phyloP scores from a whole-genome alignment of 2,329 filamentous ascomycete species.

The Lasiodiplodia hormozganensis region DNA sequence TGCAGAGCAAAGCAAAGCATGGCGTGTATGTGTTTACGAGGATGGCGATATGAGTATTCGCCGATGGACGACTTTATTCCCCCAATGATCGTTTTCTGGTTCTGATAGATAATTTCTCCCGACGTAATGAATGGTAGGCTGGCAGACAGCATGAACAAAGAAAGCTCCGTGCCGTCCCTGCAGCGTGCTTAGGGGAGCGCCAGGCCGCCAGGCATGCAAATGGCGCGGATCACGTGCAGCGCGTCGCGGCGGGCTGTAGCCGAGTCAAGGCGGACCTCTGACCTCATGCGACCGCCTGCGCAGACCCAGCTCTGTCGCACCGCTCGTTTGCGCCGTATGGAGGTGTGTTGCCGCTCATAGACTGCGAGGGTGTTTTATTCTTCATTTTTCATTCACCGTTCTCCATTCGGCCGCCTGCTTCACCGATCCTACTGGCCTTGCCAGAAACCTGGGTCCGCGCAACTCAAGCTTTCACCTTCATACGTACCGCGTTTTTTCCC shows the following conservation, averaged over 20 bases:
- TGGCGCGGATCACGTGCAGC: conserved; percentile 10
- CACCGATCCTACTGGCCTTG: not conserved
- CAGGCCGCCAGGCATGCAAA: not conserved
- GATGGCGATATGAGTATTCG: conserved; percentile 17
- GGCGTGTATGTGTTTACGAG: conserved; percentile 29
- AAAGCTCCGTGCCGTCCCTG: not conserved
- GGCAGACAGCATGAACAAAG: conserved; percentile 12
- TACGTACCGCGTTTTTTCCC: not conserved
- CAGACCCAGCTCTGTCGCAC: conserved; percentile 22
- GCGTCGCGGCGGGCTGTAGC: not conserved
- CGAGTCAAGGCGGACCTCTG: conserved; percentile 19
- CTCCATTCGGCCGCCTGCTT: not conserved
- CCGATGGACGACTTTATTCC: conserved; percentile 29
- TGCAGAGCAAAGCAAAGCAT: conserved; percentile 26
- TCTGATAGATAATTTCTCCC: conserved; percentile 26
- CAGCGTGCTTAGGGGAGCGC: not conserved
- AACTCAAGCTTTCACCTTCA: not conserved
- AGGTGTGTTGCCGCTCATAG: conserved; percentile 10
- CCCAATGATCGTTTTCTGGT: conserved; percentile 23
- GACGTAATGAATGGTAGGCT: conserved; percentile 16
- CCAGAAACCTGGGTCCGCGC: not conserved
- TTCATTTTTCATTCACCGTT: not conserved
- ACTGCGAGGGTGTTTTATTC: not conserved
- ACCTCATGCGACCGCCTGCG: conserved; percentile 26
- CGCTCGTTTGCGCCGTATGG: conserved; percentile 24